Base-by-base conservation (phyloP, 2,329 filamentous ascomycete species). In the Colletotrichum acutatum region DNA sequence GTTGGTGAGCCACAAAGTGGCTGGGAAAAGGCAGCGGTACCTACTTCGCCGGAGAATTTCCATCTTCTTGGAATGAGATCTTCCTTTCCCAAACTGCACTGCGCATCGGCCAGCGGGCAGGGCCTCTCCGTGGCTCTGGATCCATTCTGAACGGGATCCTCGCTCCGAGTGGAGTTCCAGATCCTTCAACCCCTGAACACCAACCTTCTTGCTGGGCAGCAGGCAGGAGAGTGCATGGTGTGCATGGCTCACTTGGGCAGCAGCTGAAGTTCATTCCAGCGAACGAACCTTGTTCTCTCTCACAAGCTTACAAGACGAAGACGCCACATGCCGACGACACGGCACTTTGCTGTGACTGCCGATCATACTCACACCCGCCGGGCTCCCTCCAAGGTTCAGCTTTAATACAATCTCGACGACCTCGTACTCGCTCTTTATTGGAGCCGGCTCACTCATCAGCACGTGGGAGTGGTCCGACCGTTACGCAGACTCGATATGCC, bases 311-410 rank as follows among this genome's bases (percentile, higher is more conserved):
- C 52, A 32, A n/a, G 42, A 34, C 52, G 70, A 32, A 49, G 42
- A 34, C 52, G 70, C 70, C 54, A 65, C 56, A 42, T 52, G 34
- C 66, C 56, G 34, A 57, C 46, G 46, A 60, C 46, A 65, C 66
- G 66, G 66, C 54, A 60, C 46, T 63, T 60, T 60, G 37, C 66
- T 72, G 53, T 37, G 59, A 72, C 70, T 69, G 66, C 59, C 30
- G 69, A 68, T 72, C 69, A 69, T 63, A 69, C 58, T 34, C 46
- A 26, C 24, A 52, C n/a, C 30, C 14, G 61, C 34, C 34, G 52
- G 58, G 37, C 16, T 42, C 37, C 37, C 37, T 37, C 58, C 59
- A 63, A 64, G 30, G 52, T 54, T 52, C 6, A 42, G 37, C 37
- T 19, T 19, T 42, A 42, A 42, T 42, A 19, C 26, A 28, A 46